Evolutionary conservation across 805 yeast species (phyloP), one percentile per base, ranked within the genome.

Genomic region (Candida verbasci): DNA sequence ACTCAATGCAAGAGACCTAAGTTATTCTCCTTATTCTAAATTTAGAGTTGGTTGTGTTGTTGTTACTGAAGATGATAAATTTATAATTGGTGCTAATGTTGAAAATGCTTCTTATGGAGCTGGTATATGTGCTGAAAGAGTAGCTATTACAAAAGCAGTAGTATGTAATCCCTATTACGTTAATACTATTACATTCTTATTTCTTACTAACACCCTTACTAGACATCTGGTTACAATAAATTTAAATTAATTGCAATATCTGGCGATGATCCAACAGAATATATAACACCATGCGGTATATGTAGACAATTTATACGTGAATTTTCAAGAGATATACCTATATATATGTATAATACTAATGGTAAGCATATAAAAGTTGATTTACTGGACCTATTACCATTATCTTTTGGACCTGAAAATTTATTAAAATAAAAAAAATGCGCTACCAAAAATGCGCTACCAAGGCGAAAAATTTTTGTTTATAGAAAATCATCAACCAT

Each of bases 301-400:
- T 91, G 98, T 52, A 70, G 98, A 37, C 98, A 91, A 58, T 76
- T 83, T 38, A 77, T 91, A 22, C 68, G 96, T 25, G 98, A 91
- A 56, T 91, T 89, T 56, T 75, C 80, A 0, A 51, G 56, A 6
- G 65, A 71, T 6, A 52, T 77, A 18, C 83, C 85, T 0, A 59
- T 91, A 2, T 76, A 72, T 53, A 82, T 91, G 93, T 82, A 79
- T 52, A 72, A 76, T 31, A 55, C 53, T 1, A 72, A 72, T 37
- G 86, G 83, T 1, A 31, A 28, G 16, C 65, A 56, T 45, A 57
- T 68, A 26, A 58, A 67, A 46, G 68, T 67, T 56, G 65, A 76
- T 3, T 55, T 86, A 34, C 68, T 64, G 9, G 84, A 86, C 44
- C 63, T 89, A 42, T 64, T 89, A 33, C 97, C 97, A 0, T 55